Evolutionary conservation across 257 asterid species (phyloP), one percentile per base, ranked within the genome.

Genomic region (Sherardia arvensis): DNA sequence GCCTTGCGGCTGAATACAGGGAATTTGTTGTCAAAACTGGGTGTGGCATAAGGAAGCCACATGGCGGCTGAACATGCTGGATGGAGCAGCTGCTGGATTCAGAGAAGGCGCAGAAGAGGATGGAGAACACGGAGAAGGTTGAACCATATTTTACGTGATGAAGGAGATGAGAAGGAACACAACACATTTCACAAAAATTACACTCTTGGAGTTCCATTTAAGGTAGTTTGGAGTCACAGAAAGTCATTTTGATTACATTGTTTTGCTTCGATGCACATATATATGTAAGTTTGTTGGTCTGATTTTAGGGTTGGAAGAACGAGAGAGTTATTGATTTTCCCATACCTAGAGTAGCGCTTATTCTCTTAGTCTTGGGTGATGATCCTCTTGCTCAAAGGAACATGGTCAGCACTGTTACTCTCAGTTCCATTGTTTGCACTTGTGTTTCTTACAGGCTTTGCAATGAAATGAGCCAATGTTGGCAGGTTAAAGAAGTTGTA

Each of bases 141-240:
- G n/a, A n/a, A n/a, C n/a, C n/a, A n/a, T n/a, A n/a, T n/a, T n/a
- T n/a, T n/a, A n/a, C n/a, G 97, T 10, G 85, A 77, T 53, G 82
- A 83, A 77, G 78, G 17, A 29, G 96, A 91, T 65, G 96, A 84
- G 69, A 80, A 77, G 71, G 74, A 83, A 77, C 97, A 90, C 83
- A 83, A 74, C 72, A 57, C 83, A 20, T 72, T 90, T 83, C 96
- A 91, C 86, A 83, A 76, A 82, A 85, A 80, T 76, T 84, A 81
- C 83, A 85, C 86, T 8, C 82, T 58, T 49, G 97, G 95, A 32
- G 72, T 91, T 59, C 89, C 83, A 61, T 86, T 84, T 48, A 85
- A 81, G 95, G 95, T 91, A 67, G 60, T 51, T 25, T n/a, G 54
- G 70, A 47, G 47, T 53, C 14, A 23, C 27, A 28, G 25, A 11